These are phyloP conservation scores for Macrolepiota dolichaula DNA, from an alignment of 768 basidiomycete genomes.

Conservation along the genomic window DNA sequence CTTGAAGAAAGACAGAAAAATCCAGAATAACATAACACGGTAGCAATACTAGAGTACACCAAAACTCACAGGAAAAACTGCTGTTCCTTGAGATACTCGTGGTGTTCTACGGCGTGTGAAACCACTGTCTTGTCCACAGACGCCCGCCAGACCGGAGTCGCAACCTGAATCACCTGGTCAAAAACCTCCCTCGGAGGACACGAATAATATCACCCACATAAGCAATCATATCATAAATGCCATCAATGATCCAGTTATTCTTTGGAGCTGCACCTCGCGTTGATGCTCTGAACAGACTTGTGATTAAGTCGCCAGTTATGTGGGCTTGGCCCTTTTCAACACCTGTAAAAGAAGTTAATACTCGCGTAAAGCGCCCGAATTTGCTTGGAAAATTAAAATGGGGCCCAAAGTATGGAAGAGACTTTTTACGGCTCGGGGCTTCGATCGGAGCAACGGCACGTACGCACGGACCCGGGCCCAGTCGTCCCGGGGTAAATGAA, in stretches of 20 bases:
- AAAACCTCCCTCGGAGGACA: not conserved
- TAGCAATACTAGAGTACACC: not conserved
- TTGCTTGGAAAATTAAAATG: not conserved
- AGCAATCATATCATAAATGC: constrained; percentile 39
- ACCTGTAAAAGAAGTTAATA: constrained; percentile 36
- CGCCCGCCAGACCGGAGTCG: constrained; percentile 48
- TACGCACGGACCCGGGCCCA: not conserved
- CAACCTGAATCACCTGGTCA: constrained; percentile 35
- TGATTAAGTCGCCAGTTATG: constrained; percentile 71
- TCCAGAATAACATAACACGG: not conserved
- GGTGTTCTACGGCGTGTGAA: constrained; percentile 44
- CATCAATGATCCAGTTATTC: constrained; percentile 60
- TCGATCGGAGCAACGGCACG: not conserved
- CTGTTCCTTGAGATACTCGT: constrained; percentile 35
- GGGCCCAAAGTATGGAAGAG: not conserved
- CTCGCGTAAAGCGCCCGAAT: not conserved
- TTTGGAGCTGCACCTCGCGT: constrained; percentile 62
- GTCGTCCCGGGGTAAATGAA: constrained; percentile 1
- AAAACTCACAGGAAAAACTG: constrained; percentile 36
- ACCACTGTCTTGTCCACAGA: constrained; percentile 45
- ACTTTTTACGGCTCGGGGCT: not conserved
- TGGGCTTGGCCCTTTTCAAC: constrained; percentile 68
- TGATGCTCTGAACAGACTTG: constrained; percentile 62
- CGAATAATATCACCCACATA: constrained; percentile 32
- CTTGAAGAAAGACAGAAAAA: not conserved